Percentiles rank a stretch among this genome's conserved stretches.
Conservation (phyloP, 257 asterid species). For the Penstemon davidsonii region DNA sequence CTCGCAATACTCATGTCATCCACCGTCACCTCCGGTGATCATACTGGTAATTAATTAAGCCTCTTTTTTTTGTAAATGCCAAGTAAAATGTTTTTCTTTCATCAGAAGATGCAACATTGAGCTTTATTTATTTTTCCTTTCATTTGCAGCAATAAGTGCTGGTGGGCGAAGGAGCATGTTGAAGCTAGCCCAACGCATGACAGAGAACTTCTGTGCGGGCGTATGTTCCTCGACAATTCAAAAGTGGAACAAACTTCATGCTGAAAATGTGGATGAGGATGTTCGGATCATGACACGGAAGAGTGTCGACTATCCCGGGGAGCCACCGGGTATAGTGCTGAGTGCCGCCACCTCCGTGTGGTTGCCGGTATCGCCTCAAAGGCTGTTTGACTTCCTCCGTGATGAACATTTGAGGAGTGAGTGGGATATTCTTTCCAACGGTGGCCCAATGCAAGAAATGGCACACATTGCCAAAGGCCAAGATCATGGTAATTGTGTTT, state of each 20-base stretch:
- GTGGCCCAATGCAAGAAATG: slow-evolving; percentile 80
- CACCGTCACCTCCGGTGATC: slow-evolving; percentile 41
- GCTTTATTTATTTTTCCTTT: neutral
- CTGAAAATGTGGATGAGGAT: slow-evolving; percentile 53
- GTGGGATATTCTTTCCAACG: slow-evolving; percentile 68
- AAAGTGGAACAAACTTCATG: slow-evolving; percentile 61
- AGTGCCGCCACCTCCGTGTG: slow-evolving; percentile 68
- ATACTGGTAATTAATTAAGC: slow-evolving; percentile 31
- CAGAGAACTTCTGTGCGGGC: slow-evolving; percentile 61
- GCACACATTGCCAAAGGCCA: slow-evolving; percentile 64
- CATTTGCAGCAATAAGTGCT: slow-evolving; percentile 45
- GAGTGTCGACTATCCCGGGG: slow-evolving; percentile 64
- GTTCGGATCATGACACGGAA: slow-evolving; percentile 67
- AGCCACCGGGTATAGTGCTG: slow-evolving; percentile 60
- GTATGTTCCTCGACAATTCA: slow-evolving; percentile 61
- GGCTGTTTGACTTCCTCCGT: slow-evolving; percentile 60
- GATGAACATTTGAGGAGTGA: slow-evolving; percentile 57
- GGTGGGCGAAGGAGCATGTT: slow-evolving; percentile 62
- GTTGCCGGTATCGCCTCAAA: slow-evolving; percentile 57
- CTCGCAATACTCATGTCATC: slow-evolving; percentile 70
- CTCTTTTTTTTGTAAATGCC: neutral
- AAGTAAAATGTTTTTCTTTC: too few species aligned
- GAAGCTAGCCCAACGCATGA: slow-evolving; percentile 71
- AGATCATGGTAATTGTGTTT: slow-evolving; percentile 64
- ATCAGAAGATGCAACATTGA: too few species aligned